Percentiles rank a stretch among this genome's conserved stretches.
Conservation (phyloP, 441 rosid genomes). For the Populus hybrid region DNA sequence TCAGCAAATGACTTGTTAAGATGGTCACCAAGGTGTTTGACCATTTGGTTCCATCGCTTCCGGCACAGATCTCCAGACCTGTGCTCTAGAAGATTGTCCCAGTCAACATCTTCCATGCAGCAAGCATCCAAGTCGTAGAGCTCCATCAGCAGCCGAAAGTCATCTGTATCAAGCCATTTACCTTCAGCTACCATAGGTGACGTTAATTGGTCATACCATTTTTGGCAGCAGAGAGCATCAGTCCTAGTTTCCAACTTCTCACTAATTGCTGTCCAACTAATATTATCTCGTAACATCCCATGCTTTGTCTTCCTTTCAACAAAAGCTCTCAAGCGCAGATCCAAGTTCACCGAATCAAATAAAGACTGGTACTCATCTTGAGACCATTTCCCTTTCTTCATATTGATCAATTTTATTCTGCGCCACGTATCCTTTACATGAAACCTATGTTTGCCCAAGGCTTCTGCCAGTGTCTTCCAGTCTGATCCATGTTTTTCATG, state of each 20-base stretch:
- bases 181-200: constrained; percentile 74
- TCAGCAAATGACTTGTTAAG: constrained; percentile 52
- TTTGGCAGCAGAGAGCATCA: constrained; percentile 39
- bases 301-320: constrained; percentile 49
- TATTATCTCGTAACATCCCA: constrained; percentile 73
- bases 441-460: constrained; percentile 56
- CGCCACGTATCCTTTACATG: constrained; percentile 82
- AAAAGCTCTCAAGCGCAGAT: constrained; percentile 52
- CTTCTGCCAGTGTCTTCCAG: constrained; percentile 58
- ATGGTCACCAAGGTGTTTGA: constrained; percentile 45
- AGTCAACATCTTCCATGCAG: constrained; percentile 83
- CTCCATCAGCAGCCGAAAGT: constrained; percentile 52
- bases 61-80: constrained; percentile 58
- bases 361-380: constrained; percentile 72
- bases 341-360: constrained; percentile 68
- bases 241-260: constrained; percentile 42
- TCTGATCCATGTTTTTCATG: constrained; percentile 53
- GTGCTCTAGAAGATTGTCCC: constrained; percentile 67
- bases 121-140: constrained; percentile 67
- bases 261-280: constrained; percentile 71
- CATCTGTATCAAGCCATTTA: constrained; percentile 71
- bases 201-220: constrained; percentile 64
- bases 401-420: constrained; percentile 37
- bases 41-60: constrained; percentile 76
- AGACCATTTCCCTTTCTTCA: constrained; percentile 57